These are phyloP conservation scores for Coemansia erecta DNA, from an alignment of 192 early-diverging fungal species.

Conservation along the genomic window DNA sequence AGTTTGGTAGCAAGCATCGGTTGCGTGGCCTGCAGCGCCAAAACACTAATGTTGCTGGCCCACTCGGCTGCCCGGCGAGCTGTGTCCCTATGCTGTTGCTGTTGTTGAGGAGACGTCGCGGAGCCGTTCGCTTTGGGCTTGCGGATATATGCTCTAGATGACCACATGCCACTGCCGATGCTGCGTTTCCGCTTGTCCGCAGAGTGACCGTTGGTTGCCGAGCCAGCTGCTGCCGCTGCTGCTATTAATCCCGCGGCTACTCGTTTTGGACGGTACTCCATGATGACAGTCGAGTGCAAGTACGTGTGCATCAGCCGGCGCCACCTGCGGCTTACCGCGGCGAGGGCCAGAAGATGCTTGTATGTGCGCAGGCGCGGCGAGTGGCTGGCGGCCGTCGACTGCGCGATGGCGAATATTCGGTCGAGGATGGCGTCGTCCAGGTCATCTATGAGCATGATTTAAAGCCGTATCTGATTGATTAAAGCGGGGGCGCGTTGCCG, in stretches of 20 bases:
- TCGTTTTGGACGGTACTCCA: conserved; percentile 17
- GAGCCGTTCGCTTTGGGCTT: background rate
- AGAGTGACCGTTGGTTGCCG: background rate
- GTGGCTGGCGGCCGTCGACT: background rate
- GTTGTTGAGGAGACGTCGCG: background rate
- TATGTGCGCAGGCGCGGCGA: conserved; percentile 11
- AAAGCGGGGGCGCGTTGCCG: too few species aligned
- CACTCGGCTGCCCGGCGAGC: background rate
- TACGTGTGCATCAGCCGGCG: conserved; percentile 7
- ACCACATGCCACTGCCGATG: background rate
- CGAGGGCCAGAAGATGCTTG: conserved; percentile 12
- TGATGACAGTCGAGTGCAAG: conserved; percentile 15
- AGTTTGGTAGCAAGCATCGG: background rate
- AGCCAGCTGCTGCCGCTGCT: background rate
- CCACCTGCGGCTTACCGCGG: conserved; percentile 20
- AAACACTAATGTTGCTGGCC: conserved; percentile 12
- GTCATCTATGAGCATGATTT: background rate
- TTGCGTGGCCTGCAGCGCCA: background rate
- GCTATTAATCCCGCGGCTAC: background rate
- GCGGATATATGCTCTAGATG: background rate
- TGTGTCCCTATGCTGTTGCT: too few species aligned
- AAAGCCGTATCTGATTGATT: too few species aligned
- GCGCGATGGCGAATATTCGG: conserved; percentile 16
- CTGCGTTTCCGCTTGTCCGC: too few species aligned
- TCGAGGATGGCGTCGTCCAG: conserved; percentile 17